A percentile compares a stretch with the other conserved stretches of the same genome.
Evolutionary conservation across 352 stramenopile genomes (phyloP).

Genomic region (Aphanomyces astaci): DNA sequence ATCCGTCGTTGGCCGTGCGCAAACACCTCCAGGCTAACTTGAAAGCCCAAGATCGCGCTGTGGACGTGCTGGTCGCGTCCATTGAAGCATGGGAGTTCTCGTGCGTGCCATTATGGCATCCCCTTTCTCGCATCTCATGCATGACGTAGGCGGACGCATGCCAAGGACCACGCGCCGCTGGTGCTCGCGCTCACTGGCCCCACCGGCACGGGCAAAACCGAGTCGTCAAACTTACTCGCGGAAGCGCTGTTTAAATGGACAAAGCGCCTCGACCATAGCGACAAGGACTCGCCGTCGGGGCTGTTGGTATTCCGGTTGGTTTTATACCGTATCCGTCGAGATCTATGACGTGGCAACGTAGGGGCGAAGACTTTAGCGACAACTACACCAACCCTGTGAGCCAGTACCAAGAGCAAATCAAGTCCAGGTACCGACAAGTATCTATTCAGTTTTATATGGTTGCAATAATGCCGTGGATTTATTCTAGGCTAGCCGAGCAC

Average conservation of each 20-base stretch:
- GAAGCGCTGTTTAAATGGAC: slow-evolving; percentile 77
- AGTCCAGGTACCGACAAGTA: slow-evolving; percentile 37
- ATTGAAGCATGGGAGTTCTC: slow-evolving; percentile 80
- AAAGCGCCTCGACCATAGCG: slow-evolving; percentile 57
- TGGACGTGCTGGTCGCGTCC: slow-evolving; percentile 55
- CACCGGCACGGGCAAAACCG: slow-evolving; percentile 86
- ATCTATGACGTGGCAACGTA: slow-evolving; percentile 22
- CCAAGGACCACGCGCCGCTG: slow-evolving; percentile 57
- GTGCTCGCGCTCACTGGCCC: slow-evolving; percentile 85
- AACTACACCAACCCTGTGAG: slow-evolving; percentile 74
- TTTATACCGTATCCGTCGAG: not conserved
- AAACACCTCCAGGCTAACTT: slow-evolving; percentile 46
- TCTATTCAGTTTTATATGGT: not conserved
- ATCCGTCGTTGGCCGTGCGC: slow-evolving; percentile 50
- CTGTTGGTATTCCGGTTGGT: slow-evolving; percentile 67
- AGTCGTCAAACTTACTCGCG: slow-evolving; percentile 78
- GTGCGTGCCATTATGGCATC: slow-evolving; percentile 29
- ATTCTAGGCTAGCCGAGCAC: slow-evolving; percentile 66
- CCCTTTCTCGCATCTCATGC: slow-evolving; percentile 4
- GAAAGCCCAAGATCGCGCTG: slow-evolving; percentile 51
- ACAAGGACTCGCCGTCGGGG: slow-evolving; percentile 54
- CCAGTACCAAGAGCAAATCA: slow-evolving; percentile 80
- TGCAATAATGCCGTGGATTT: not conserved
- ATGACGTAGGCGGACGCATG: slow-evolving; percentile 34
- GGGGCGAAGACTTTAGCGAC: slow-evolving; percentile 80